These are phyloP conservation scores for Inga laurina DNA, from an alignment of 306 rosid genomes.

Conservation along the genomic window DNA sequence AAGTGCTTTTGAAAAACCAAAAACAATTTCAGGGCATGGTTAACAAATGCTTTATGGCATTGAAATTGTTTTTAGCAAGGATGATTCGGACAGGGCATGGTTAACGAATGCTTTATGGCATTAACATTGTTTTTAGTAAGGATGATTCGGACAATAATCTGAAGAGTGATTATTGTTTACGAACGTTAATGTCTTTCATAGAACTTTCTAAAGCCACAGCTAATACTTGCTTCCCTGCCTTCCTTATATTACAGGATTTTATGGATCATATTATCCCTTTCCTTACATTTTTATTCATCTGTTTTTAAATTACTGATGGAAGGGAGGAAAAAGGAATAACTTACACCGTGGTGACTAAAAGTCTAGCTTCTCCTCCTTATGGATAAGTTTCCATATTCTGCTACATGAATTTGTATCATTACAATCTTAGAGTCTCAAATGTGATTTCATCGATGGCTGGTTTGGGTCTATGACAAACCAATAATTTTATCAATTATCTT, in stretches of 20 bases:
- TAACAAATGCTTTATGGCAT: no score
- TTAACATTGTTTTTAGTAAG: no score
- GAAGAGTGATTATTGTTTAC: not conserved
- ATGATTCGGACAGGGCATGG: no score
- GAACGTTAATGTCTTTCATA: not conserved
- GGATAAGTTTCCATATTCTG: conserved; percentile 11
- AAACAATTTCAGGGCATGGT: no score
- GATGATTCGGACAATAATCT: no score
- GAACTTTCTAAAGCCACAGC: not conserved
- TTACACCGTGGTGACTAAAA: not conserved
- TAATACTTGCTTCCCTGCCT: conserved; percentile 1
- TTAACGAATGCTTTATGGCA: no score
- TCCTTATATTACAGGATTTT: conserved; percentile 7
- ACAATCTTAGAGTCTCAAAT: conserved; percentile 16
- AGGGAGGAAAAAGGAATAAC: no score
- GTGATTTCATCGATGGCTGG: conserved; percentile 5
- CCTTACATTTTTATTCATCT: no score
- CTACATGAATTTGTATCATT: conserved; percentile 8
- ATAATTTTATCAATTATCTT: conserved; percentile 15
- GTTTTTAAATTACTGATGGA: no score
- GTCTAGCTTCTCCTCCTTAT: not conserved
- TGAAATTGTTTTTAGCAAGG: no score
- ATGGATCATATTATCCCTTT: not conserved
- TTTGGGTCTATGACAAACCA: conserved; percentile 11
- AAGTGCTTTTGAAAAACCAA: no score